Conservation (phyloP, 495 filamentous ascomycete species). For the Aspergillus nanangensis region DNA sequence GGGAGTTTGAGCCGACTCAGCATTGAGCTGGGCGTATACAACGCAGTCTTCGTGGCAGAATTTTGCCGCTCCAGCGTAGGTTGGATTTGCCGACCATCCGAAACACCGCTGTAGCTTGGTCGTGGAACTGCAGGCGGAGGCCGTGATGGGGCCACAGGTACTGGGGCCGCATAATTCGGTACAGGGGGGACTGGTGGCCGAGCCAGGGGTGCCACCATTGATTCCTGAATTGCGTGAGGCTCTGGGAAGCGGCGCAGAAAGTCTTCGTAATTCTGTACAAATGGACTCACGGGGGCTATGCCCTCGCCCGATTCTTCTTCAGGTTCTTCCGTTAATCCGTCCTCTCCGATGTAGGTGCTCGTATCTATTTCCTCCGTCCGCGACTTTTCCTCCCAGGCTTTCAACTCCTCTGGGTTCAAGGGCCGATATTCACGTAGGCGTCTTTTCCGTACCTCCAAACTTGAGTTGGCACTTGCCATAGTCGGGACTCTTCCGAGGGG, state of each 20-base stretch:
- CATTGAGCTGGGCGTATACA: constrained; percentile 39
- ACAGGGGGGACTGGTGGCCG: constrained; percentile 16
- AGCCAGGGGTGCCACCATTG: constrained; percentile 55
- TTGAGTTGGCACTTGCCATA: constrained; percentile 48
- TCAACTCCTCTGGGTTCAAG: constrained; percentile 57
- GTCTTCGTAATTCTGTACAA: constrained; percentile 61
- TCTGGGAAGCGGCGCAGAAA: constrained; percentile 82
- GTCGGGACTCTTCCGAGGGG: constrained; percentile 48
- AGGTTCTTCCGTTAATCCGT: constrained; percentile 31
- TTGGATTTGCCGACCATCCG: constrained; percentile 57
- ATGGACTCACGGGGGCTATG: constrained; percentile 32
- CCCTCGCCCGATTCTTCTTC: constrained; percentile 27
- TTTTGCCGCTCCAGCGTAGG: constrained; percentile 44
- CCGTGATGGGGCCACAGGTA: constrained; percentile 47
- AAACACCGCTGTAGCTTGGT: constrained; percentile 83
- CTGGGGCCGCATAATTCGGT: constrained; percentile 35
- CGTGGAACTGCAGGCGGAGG: constrained; percentile 84
- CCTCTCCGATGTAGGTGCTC: constrained; percentile 37
- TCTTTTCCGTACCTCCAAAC: constrained; percentile 50
- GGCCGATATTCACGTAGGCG: constrained; percentile 54
- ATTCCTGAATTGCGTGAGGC: constrained; percentile 64
- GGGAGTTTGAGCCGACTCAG: constrained; percentile 50
- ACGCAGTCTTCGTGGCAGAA: constrained; percentile 40
- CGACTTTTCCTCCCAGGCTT: constrained; percentile 56
- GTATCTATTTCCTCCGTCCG: constrained; percentile 50